Conservation (phyloP, 148 eudicot species). For the Tetragonia tetragonoides region DNA sequence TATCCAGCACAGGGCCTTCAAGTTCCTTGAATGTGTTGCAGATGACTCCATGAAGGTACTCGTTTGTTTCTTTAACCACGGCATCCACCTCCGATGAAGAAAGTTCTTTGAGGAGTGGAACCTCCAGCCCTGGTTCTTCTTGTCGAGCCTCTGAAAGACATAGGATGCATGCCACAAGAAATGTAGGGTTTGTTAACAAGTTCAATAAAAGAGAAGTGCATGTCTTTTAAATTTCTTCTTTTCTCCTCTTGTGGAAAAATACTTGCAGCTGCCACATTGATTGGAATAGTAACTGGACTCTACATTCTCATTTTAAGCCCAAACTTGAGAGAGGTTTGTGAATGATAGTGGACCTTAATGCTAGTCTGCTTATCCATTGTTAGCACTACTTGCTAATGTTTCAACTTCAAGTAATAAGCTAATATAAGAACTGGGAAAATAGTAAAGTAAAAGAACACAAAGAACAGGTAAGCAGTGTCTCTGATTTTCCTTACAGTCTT, state of each 20-base stretch:
- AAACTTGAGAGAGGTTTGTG: neutral
- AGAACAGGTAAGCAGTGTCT: too few relatives aligned
- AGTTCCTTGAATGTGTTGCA: constrained; percentile 52
- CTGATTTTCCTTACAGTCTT: neutral
- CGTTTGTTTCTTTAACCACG: constrained; percentile 34
- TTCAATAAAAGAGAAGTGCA: neutral
- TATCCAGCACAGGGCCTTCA: constrained; percentile 31
- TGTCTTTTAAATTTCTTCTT: neutral
- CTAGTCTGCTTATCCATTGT: neutral
- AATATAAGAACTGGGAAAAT: too few relatives aligned
- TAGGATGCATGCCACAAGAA: neutral
- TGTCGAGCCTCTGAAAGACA: constrained; percentile 22
- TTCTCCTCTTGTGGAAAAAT: neutral
- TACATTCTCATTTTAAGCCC: neutral
- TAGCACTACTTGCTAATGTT: too few relatives aligned
- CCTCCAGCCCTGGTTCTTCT: constrained; percentile 29
- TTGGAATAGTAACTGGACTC: neutral
- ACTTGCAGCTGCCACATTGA: neutral
- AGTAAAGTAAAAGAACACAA: too few relatives aligned
- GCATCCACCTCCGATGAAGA: constrained; percentile 25
- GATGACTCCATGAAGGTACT: constrained; percentile 34
- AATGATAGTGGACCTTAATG: neutral
- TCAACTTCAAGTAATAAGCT: too few relatives aligned
- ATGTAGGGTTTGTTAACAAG: neutral
- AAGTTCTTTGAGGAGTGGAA: constrained; percentile 45